Base-by-base conservation (phyloP, 805 yeast genomes). In the Sugiyamaella lignohabitans region DNA sequence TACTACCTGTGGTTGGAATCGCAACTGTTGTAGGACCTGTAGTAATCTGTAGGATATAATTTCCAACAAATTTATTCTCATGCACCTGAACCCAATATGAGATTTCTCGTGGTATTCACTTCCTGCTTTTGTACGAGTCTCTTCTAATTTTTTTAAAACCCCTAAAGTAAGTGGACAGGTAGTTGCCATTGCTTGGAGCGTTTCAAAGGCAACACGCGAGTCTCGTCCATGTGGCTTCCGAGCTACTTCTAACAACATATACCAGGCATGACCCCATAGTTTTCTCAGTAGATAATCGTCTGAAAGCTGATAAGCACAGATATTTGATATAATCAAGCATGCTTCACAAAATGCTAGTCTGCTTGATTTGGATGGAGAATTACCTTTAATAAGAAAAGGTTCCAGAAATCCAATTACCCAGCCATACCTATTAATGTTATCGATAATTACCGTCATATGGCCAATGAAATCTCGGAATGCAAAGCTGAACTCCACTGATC, bases 211-310 rank as follows among this genome's bases (percentile, higher is more conserved):
- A 23, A 23, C 10, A 21, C 46, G 36, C 5, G 50, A 32, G 16
- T 27, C 40, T 6, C 34, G 32, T 2, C 44, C 42, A 6, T 34
- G 4, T 34, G 16, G 38, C n/a, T 27, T 17, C 48, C 47, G 45
- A 53, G 32, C 32, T 27, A 53, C 47, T 2, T 58, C 59, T 8
- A 51, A 45, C 34, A 58, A 43, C 1, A 38, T 10, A 16, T 56
- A 55, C 63, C 64, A 59, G 11, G 50, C 41, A 1, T 47, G 51
- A 1, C 50, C 42, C 11, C 46, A 39, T 4, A 59, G 34, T 11
- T 48, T 4, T 4, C 35, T 43, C 16, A 21, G 18, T 6, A 52
- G 43, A 23, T 20, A 19, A 8, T 16, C 24, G 19, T 47, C 53
- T 3, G 23, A 11, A 8, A 17, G 10, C 37, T 43, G 49, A 16